These are phyloP conservation scores for Senna siamea DNA, from an alignment of 306 rosid genomes.

Conservation along the genomic window DNA sequence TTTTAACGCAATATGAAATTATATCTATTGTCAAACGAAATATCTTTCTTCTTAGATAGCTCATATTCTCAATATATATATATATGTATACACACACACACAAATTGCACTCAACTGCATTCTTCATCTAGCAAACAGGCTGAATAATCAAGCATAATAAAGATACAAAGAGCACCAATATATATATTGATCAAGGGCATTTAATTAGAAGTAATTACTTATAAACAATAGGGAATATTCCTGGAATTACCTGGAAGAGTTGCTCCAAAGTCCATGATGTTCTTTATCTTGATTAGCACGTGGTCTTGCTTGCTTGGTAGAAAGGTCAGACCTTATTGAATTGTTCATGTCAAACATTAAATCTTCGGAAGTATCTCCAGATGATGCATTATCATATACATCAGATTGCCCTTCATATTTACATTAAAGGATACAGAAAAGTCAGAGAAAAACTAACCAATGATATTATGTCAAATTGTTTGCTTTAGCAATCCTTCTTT, in stretches of 20 bases:
- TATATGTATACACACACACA: too few species aligned
- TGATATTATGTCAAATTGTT: too few species aligned
- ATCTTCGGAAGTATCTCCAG: constrained; percentile 88
- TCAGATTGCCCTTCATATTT: constrained; percentile 72
- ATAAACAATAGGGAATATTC: too few species aligned
- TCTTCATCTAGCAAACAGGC: too few species aligned
- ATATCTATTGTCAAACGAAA: too few species aligned
- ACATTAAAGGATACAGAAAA: background rate
- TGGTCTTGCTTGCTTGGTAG: constrained; percentile 61
- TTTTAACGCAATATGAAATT: too few species aligned
- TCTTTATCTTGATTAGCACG: constrained; percentile 63
- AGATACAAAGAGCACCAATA: too few species aligned
- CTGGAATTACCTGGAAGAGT: too few species aligned
- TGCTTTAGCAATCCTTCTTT: constrained; percentile 5
- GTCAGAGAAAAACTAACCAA: background rate
- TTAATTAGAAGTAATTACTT: too few species aligned
- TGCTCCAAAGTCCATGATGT: constrained; percentile 73
- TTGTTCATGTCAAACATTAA: constrained; percentile 69
- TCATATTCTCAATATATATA: background rate
- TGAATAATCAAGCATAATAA: too few species aligned
- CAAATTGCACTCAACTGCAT: too few species aligned
- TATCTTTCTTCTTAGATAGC: background rate
- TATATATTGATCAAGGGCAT: too few species aligned
- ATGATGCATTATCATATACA: constrained; percentile 81
- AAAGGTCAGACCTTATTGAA: constrained; percentile 54